Conservation (phyloP, 176 grass and related monocot species). For the Cymbopogon citratus region DNA sequence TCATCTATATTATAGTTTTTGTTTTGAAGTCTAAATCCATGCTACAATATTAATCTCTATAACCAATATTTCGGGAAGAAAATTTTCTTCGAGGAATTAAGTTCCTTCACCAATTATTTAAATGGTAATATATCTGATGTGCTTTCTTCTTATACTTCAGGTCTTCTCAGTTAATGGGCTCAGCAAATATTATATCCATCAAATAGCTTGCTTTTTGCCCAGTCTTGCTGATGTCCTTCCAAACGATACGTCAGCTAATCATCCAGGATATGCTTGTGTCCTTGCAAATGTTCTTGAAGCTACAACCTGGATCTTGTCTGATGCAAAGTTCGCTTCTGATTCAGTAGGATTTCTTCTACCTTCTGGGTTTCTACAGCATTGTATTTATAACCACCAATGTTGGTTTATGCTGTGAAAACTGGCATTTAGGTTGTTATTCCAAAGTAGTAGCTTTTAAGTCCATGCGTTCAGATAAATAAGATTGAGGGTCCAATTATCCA, state of each 20-base stretch:
- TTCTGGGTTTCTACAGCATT: slow-evolving; percentile 9
- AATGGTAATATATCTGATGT: slow-evolving; percentile 31
- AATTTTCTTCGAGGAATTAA: slow-evolving; percentile 4
- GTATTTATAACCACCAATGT: neutral
- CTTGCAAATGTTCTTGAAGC: slow-evolving; percentile 98
- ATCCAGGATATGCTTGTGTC: slow-evolving; percentile 91
- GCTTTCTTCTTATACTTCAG: slow-evolving; percentile 37
- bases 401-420: neutral
- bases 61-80: neutral
- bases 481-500: neutral
- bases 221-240: slow-evolving; percentile 48
- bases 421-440: neutral
- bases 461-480: neutral
- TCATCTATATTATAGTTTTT: neutral
- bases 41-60: slow-evolving; percentile 8
- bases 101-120: neutral
- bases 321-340: slow-evolving; percentile 59
- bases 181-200: slow-evolving; percentile 77
- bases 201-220: slow-evolving; percentile 60
- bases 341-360: slow-evolving; percentile 42
- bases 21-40: neutral
- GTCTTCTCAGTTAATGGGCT: slow-evolving; percentile 68
- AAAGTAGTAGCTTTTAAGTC: neutral
- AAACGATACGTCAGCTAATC: slow-evolving; percentile 49
- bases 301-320: slow-evolving; percentile 75